phyloP scores from a whole-genome alignment of 805 yeast species.

The Myxozyma geophila region DNA sequence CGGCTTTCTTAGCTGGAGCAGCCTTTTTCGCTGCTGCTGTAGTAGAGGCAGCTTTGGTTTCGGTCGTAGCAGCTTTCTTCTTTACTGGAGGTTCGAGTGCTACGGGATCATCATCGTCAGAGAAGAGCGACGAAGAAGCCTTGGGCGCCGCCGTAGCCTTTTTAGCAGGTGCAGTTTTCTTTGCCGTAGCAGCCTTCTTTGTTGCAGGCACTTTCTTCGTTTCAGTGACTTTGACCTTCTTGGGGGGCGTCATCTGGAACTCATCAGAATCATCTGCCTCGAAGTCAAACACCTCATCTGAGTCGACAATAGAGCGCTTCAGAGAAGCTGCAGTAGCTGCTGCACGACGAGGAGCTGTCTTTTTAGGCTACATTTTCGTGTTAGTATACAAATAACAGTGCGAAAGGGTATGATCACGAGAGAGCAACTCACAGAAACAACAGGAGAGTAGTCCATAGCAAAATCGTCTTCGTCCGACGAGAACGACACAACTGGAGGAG shows the following conservation, averaged over 20 bases:
- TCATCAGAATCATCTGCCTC: constrained; percentile 24
- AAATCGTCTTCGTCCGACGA: constrained; percentile 30
- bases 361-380: constrained; percentile 9
- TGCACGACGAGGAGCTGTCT: constrained; percentile 27
- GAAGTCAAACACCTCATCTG: constrained; percentile 30
- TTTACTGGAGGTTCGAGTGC: not conserved
- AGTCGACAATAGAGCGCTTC: constrained; percentile 29
- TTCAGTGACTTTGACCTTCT: constrained; percentile 18
- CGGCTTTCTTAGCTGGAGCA: constrained; percentile 7
- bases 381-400: not conserved
- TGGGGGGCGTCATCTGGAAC: constrained; percentile 25
- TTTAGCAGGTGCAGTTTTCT: constrained; percentile 10
- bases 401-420: not conserved
- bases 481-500: constrained; percentile 18
- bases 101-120: constrained; percentile 6
- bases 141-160: constrained; percentile 1
- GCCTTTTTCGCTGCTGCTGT: not conserved
- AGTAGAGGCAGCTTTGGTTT: not conserved
- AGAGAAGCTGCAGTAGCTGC: constrained; percentile 31
- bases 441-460: constrained; percentile 26
- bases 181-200: constrained; percentile 14
- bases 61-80: not conserved
- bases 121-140: not conserved
- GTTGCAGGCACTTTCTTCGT: constrained; percentile 20
- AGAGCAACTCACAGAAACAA: constrained; percentile 3